Base-by-base conservation (phyloP, 2,329 filamentous ascomycete species). In the Teratosphaeria viscida region DNA sequence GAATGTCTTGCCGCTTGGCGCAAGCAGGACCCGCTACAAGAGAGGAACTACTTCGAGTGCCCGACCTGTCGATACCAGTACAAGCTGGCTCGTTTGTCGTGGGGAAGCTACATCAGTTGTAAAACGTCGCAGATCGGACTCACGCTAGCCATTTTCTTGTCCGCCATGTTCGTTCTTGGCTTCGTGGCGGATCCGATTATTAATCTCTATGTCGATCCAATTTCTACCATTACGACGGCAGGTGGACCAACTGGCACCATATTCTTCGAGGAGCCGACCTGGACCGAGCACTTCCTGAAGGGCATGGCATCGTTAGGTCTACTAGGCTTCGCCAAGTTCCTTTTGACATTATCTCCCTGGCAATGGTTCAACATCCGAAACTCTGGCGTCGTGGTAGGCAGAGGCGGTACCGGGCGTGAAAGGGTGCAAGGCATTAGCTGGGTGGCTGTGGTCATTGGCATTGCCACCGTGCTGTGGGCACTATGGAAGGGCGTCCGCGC, bases 171-270 rank as follows among this genome's bases (percentile, higher is more conserved):
- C 69, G 47, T 89, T 0, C 83, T 97, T 59, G 94, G 94, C 52
- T 97, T 96, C 68, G 76, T 97, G 65, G 92, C 92, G 61, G 92
- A 97, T 73, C 92, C 92, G 1, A 90, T 97, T 61, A 87, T 97
- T 72, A 89, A 91, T 67, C 77, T 96, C 32, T 96, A 92, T 78
- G 76, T 92, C 58, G 90, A 96, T 69, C 91, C 91, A 0, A 75
- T 75, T 64, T 69, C 71, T 52, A 75, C 75, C 12, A 68, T 80
- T 8, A 69, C 69, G 34, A 64, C 64, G 7, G 67, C 61, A 19
- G 69, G 70, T 14, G 69, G 70, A 3, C 68, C 67, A 2, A 63
- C 66, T 27, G 70, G 68, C 12, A 68, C 66, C 43, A 61, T 71
- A 19, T 61, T 72, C 34, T 70, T 67, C 23, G 77, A 82, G 39